These are phyloP conservation scores for Saccharomycopsis sp. DNA, from an alignment of 805 yeast species.

Conservation along the genomic window DNA sequence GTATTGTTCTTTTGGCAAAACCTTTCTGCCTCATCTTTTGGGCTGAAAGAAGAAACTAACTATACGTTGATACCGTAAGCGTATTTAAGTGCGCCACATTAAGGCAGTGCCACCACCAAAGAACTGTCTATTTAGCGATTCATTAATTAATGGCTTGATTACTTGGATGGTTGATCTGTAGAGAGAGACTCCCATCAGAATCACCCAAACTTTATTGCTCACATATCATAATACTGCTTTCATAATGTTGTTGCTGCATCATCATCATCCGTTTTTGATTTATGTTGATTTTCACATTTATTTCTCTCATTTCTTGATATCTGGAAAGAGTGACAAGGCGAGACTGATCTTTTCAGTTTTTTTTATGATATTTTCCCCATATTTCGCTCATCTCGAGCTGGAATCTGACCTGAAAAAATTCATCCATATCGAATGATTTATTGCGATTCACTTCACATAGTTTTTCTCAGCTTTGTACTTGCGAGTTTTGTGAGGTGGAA, in stretches of 20 bases:
- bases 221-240: neutral
- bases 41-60: too few species aligned
- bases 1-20: too few species aligned
- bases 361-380: neutral
- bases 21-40: neutral
- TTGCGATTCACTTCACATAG: too few species aligned
- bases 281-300: neutral
- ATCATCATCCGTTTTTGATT: neutral
- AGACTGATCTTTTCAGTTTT: neutral
- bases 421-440: too few species aligned
- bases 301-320: neutral
- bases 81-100: neutral
- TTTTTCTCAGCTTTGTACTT: too few species aligned
- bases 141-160: neutral
- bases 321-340: neutral
- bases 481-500: neutral
- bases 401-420: neutral
- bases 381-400: neutral
- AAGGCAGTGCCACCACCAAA: neutral
- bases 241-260: neutral
- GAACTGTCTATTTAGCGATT: neutral
- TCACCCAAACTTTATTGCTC: neutral
- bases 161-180: neutral
- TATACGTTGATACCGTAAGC: neutral
- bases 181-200: too few species aligned